Percentiles rank a stretch among this genome's conserved stretches.
These are phyloP conservation scores for Biancaea sappan DNA, from an alignment of 306 rosid genomes.

Conservation along the genomic window DNA sequence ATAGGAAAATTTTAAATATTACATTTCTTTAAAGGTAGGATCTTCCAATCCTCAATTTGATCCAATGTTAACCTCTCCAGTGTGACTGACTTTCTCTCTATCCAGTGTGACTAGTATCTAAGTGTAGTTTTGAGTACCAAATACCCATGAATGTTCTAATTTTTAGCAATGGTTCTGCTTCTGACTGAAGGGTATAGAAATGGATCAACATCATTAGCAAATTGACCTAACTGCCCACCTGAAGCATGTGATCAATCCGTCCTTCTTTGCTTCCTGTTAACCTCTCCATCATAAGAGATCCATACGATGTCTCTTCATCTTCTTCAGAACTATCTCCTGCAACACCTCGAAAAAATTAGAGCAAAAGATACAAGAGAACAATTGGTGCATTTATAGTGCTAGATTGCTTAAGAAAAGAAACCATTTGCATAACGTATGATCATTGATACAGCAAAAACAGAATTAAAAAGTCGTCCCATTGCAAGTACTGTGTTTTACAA, in stretches of 20 bases:
- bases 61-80: too few species aligned
- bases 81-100: too few species aligned
- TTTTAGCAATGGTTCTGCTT: slow-evolving; percentile 16
- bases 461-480: slow-evolving; percentile 10
- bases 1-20: too few species aligned
- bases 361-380: slow-evolving; percentile 17
- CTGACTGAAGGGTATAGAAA: slow-evolving; percentile 21
- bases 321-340: slow-evolving; percentile 61
- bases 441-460: slow-evolving; percentile 26
- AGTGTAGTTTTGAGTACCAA: slow-evolving; percentile 16
- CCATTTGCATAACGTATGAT: slow-evolving; percentile 3
- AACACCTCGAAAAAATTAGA: slow-evolving; percentile 17
- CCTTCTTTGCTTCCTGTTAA: slow-evolving; percentile 80
- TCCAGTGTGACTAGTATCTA: not conserved
- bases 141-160: not conserved
- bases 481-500: slow-evolving; percentile 23
- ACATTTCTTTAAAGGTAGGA: too few species aligned
- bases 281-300: slow-evolving; percentile 82
- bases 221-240: slow-evolving; percentile 51
- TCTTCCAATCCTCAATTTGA: too few species aligned
- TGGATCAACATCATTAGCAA: slow-evolving; percentile 17
- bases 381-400: slow-evolving; percentile 18
- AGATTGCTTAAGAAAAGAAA: slow-evolving; percentile 23
- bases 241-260: slow-evolving; percentile 92
- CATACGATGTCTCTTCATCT: slow-evolving; percentile 72